phyloP scores from a whole-genome alignment of 2,329 filamentous ascomycete species.

The Talaromyces amestolkiae region DNA sequence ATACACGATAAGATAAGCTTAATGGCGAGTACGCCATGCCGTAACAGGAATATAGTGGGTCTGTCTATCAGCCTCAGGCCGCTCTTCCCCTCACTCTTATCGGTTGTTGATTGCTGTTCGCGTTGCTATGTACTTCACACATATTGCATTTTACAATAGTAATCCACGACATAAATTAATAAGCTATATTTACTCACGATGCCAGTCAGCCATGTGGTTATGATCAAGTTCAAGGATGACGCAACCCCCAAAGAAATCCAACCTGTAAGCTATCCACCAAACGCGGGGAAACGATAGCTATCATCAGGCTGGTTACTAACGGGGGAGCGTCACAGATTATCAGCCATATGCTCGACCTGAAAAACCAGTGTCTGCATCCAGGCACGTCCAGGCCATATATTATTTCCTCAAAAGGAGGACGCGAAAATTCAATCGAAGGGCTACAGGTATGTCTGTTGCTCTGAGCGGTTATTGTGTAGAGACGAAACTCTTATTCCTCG shows the following conservation, averaged over 20 bases:
- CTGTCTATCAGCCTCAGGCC: neutral
- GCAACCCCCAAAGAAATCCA: constrained; percentile 12
- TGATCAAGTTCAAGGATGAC: constrained; percentile 19
- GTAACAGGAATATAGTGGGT: neutral
- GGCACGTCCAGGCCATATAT: constrained; percentile 13
- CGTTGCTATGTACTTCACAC: too few species aligned
- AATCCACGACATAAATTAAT: neutral
- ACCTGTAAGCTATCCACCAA: constrained; percentile 8
- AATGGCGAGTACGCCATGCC: neutral
- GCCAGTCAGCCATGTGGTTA: constrained; percentile 17
- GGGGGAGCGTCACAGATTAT: neutral
- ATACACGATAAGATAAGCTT: constrained; percentile 5
- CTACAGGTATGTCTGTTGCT: neutral
- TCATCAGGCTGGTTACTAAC: neutral
- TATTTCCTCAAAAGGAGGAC: constrained; percentile 12
- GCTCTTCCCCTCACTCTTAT: constrained; percentile 5
- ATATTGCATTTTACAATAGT: neutral
- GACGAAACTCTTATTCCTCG: neutral
- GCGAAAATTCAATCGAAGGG: constrained; percentile 14
- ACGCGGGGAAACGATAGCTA: neutral
- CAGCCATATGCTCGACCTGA: constrained; percentile 16
- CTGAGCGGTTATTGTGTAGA: neutral
- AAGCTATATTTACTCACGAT: neutral
- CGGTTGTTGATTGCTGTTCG: too few species aligned
- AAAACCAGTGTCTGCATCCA: constrained; percentile 18